Conservation (phyloP, 2,329 filamentous ascomycete species). For the Fusarium sulawesiense region DNA sequence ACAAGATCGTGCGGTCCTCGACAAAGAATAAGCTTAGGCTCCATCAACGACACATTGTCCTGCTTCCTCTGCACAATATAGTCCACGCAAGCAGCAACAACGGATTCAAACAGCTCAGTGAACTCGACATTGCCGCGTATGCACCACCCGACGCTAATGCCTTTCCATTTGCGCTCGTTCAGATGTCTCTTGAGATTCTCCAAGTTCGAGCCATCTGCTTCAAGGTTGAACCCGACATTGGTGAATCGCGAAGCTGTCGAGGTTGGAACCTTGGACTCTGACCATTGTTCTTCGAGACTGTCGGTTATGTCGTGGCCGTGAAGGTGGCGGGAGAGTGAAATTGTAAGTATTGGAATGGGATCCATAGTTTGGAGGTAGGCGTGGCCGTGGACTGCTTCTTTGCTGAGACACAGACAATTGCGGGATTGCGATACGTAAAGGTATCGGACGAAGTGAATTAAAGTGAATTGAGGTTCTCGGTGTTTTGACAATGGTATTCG, state of each 20-base stretch:
- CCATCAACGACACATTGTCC: background rate
- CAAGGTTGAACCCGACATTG: constrained; percentile 20
- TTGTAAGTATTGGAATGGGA: background rate
- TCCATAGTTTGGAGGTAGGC: background rate
- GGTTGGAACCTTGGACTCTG: background rate
- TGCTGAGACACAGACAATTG: background rate
- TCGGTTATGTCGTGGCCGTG: background rate
- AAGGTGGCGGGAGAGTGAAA: constrained; percentile 13
- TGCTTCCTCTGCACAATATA: background rate
- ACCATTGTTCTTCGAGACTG: constrained; percentile 12
- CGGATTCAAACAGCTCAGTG: constrained; percentile 15
- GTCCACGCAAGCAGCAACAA: background rate
- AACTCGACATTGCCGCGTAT: constrained; percentile 7
- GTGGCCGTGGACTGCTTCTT: too few relatives aligned
- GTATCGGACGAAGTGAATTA: too few relatives aligned
- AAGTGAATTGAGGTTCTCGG: too few relatives aligned
- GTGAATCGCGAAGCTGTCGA: background rate
- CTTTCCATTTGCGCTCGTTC: background rate
- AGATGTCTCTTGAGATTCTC: background rate
- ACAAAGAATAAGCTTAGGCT: constrained; percentile 27
- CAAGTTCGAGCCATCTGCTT: background rate
- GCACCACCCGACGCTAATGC: constrained; percentile 18
- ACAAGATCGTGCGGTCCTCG: constrained; percentile 9
- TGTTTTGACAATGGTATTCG: too few relatives aligned
- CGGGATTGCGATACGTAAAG: too few relatives aligned